Conservation (phyloP, 148 eudicot genomes). For the Arbutus unedo region DNA sequence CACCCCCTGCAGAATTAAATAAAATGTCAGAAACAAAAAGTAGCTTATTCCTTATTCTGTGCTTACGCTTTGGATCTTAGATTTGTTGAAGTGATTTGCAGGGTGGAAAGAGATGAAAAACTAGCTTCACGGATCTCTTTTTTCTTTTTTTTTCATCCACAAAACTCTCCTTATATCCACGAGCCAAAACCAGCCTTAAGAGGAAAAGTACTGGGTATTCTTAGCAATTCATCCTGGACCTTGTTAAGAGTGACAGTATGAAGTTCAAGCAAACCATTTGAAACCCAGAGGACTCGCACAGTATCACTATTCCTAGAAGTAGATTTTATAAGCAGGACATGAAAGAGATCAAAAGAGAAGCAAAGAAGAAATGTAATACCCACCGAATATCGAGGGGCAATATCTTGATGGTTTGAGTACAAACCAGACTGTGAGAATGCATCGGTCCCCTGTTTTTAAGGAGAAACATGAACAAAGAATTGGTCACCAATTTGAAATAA, state of each 20-base stretch:
- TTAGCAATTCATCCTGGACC: not conserved
- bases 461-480: not conserved
- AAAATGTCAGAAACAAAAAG: not conserved
- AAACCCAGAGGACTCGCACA: slow-evolving; percentile 3
- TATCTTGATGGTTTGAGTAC: slow-evolving; percentile 96
- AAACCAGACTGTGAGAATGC: slow-evolving; percentile 96
- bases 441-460: slow-evolving; percentile 71
- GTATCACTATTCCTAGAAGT: not conserved
- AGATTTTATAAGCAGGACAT: not conserved
- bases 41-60: not conserved
- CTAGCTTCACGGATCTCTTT: not conserved
- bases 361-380: slow-evolving; percentile 22
- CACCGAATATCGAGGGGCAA: slow-evolving; percentile 93
- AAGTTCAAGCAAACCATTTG: not conserved
- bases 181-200: not conserved
- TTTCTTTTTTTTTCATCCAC: not conserved
- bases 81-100: not conserved
- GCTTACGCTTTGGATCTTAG: not conserved
- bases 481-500: not conserved
- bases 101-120: not conserved
- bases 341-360: not conserved
- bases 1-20: slow-evolving; percentile 57
- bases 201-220: too few species aligned
- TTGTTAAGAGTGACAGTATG: not conserved
- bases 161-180: not conserved